Evolutionary conservation across 495 filamentous ascomycete genomes (phyloP).

Genomic region (Aspergillus hancockii): DNA sequence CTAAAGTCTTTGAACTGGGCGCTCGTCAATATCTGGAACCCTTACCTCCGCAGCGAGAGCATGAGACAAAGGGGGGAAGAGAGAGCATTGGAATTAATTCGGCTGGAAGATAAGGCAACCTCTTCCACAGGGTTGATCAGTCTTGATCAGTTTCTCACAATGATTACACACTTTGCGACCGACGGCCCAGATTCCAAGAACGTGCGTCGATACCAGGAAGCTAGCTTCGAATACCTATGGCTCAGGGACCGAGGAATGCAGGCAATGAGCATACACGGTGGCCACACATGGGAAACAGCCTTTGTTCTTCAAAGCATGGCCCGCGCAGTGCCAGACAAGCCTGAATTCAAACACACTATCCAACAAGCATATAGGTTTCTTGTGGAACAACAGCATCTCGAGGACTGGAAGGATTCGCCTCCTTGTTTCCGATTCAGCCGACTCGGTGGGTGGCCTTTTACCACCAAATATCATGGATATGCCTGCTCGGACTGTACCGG

Average conservation of each 20-base stretch:
- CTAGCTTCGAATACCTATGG: conserved; percentile 9
- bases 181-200: not conserved
- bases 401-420: conserved; percentile 5
- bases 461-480: not conserved
- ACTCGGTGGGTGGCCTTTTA: conserved; percentile 7
- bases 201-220: not conserved
- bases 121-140: not conserved
- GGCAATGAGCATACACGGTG: not conserved
- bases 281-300: not conserved
- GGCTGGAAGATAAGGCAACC: not conserved
- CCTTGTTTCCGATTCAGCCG: conserved; percentile 9
- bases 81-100: conserved; percentile 5
- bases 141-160: not conserved
- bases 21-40: conserved; percentile 14
- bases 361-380: not conserved
- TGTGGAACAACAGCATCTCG: not conserved
- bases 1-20: conserved; percentile 61
- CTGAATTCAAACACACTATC: not conserved
- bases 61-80: conserved; percentile 2
- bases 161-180: not conserved
- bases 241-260: conserved; percentile 2
- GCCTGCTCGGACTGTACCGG: conserved; percentile 9
- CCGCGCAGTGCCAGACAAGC: conserved; percentile 2
- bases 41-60: conserved; percentile 6
- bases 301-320: conserved; percentile 6